A percentile compares a stretch with the other conserved stretches of the same genome.
These are phyloP conservation scores for Melampsora americana DNA, from an alignment of 1,284 basidiomycete genomes.

Conservation along the genomic window DNA sequence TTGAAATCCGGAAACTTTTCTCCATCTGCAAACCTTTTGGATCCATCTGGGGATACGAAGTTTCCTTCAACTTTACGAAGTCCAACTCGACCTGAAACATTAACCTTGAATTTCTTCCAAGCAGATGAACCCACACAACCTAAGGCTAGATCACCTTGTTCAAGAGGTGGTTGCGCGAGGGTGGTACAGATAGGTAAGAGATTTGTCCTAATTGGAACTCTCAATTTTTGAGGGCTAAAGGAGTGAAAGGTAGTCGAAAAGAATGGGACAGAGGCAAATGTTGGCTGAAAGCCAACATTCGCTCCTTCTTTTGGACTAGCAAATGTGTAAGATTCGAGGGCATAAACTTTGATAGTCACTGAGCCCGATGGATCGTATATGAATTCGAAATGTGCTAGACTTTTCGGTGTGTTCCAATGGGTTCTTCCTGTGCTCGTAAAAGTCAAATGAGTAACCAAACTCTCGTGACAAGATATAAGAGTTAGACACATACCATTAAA, in stretches of 20 bases:
- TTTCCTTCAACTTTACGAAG: not conserved
- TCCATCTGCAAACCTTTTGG: not conserved
- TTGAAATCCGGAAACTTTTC: not conserved
- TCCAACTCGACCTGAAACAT: slow-evolving; percentile 1
- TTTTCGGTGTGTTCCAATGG: slow-evolving; percentile 31
- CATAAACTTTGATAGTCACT: slow-evolving; percentile 15
- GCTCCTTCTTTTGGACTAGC: not conserved
- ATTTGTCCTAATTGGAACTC: not conserved
- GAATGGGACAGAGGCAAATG: not conserved
- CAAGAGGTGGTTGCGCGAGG: not conserved
- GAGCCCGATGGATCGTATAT: not conserved
- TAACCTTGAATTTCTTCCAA: not conserved
- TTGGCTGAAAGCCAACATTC: not conserved
- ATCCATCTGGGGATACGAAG: not conserved
- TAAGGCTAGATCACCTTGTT: not conserved
- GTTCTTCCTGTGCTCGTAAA: not conserved
- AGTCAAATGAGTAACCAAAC: not conserved
- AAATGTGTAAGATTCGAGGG: slow-evolving; percentile 11
- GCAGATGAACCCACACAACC: not conserved
- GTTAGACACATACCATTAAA: slow-evolving; percentile 8
- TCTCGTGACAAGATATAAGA: not conserved
- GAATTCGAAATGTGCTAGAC: slow-evolving; percentile 34
- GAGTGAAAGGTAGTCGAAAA: not conserved
- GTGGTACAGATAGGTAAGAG: not conserved
- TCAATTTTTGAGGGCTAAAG: not conserved